These are phyloP conservation scores for Simplicillium sp. DNA, from an alignment of 2,329 filamentous ascomycete species.

Conservation along the genomic window DNA sequence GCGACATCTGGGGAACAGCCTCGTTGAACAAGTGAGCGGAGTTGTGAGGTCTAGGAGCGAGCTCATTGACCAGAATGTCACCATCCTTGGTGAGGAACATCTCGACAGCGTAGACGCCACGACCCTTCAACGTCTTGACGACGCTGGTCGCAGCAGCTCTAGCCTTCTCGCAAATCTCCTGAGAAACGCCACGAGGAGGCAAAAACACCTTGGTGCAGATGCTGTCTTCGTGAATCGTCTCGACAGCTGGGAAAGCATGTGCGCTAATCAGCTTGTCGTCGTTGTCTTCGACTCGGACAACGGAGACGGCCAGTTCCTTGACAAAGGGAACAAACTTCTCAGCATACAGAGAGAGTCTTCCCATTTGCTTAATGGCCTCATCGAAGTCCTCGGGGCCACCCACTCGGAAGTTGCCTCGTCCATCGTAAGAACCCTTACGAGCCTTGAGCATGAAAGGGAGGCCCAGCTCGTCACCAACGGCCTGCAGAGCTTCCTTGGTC, in stretches of 20 bases:
- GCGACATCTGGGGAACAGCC: slow-evolving; percentile 73
- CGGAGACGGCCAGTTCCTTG: slow-evolving; percentile 88
- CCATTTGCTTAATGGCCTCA: slow-evolving; percentile 60
- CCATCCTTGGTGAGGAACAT: slow-evolving; percentile 78
- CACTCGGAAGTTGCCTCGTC: slow-evolving; percentile 58
- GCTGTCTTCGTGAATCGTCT: slow-evolving; percentile 91
- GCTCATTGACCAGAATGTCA: slow-evolving; percentile 72
- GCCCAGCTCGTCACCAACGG: slow-evolving; percentile 56
- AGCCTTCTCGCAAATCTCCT: slow-evolving; percentile 52
- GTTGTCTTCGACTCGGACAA: slow-evolving; percentile 74
- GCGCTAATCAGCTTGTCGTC: slow-evolving; percentile 36
- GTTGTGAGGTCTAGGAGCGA: slow-evolving; percentile 76
- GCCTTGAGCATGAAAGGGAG: slow-evolving; percentile 92
- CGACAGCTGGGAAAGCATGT: slow-evolving; percentile 78
- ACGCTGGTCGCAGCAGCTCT: slow-evolving; percentile 72
- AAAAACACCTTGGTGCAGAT: slow-evolving; percentile 91
- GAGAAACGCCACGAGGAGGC: slow-evolving; percentile 64
- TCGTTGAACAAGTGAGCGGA: slow-evolving; percentile 95
- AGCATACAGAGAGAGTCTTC: slow-evolving; percentile 67
- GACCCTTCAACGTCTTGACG: slow-evolving; percentile 70
- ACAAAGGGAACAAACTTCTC: slow-evolving; percentile 84
- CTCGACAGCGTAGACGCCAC: slow-evolving; percentile 93
- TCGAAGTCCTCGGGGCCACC: slow-evolving; percentile 35
- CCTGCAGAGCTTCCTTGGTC: slow-evolving; percentile 50
- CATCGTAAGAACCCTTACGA: slow-evolving; percentile 84